These are phyloP conservation scores for Fusarium nisikadoi DNA, from an alignment of 2,329 filamentous ascomycete genomes.

Conservation along the genomic window DNA sequence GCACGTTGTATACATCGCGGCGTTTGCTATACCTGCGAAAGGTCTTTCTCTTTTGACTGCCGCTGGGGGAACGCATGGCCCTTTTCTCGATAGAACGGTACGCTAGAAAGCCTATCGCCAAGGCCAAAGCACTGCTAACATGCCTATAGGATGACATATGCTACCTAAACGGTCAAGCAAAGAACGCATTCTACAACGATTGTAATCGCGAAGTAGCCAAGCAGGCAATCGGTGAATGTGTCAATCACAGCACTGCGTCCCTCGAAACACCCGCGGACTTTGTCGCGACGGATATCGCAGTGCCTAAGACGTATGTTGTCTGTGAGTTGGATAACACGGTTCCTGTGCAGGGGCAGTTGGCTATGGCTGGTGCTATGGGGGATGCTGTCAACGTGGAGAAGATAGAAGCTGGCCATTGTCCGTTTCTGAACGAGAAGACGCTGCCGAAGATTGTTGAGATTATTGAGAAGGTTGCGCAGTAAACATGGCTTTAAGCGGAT, in stretches of 20 bases:
- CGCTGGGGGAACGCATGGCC: neutral
- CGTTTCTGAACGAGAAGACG: neutral
- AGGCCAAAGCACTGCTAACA: fast-evolving
- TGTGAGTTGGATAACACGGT: slow-evolving; percentile 40
- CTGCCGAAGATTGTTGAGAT: neutral
- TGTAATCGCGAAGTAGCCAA: neutral
- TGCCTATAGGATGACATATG: neutral
- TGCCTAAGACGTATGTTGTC: slow-evolving; percentile 43
- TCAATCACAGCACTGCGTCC: slow-evolving; percentile 31
- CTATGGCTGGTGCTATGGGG: slow-evolving; percentile 30
- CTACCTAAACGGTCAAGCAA: slow-evolving; percentile 6
- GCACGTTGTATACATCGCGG: slow-evolving; percentile 43
- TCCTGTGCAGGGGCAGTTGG: slow-evolving; percentile 33
- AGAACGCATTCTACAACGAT: slow-evolving; percentile 14
- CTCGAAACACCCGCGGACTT: slow-evolving; percentile 26
- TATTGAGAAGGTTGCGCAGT: neutral
- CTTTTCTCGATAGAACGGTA: slow-evolving; percentile 17
- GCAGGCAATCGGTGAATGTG: neutral
- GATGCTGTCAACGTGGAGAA: neutral
- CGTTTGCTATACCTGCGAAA: slow-evolving; percentile 38
- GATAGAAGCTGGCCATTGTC: neutral
- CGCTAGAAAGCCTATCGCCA: fast-evolving
- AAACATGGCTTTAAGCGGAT: fast-evolving
- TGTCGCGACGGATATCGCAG: slow-evolving; percentile 37
- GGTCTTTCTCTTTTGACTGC: neutral